These are phyloP conservation scores for Eurotiales sp. DNA, from an alignment of 2,329 filamentous ascomycete genomes.

Conservation along the genomic window DNA sequence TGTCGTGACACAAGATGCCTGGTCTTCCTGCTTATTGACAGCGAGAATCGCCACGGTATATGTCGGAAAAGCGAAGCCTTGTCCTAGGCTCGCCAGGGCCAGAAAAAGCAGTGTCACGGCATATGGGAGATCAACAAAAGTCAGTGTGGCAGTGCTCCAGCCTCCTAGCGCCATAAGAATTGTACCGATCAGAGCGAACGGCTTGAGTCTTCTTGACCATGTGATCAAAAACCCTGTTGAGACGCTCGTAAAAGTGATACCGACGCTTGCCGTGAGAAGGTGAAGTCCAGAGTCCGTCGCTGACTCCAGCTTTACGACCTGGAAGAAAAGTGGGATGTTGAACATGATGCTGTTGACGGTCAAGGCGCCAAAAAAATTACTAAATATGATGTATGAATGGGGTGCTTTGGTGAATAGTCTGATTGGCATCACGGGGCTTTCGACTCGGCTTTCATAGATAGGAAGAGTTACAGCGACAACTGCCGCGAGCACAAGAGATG, in stretches of 20 bases:
- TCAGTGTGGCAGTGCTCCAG: slow-evolving; percentile 48
- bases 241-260: slow-evolving; percentile 53
- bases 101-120: slow-evolving; percentile 55
- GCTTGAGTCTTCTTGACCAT: slow-evolving; percentile 57
- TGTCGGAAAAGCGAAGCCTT: slow-evolving; percentile 63
- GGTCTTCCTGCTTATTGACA: slow-evolving; percentile 56
- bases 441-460: slow-evolving; percentile 40
- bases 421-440: slow-evolving; percentile 49
- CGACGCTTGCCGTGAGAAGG: slow-evolving; percentile 61
- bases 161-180: slow-evolving; percentile 50
- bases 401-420: slow-evolving; percentile 45
- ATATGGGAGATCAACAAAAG: slow-evolving; percentile 46
- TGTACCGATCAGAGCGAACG: slow-evolving; percentile 53
- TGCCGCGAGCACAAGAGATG: slow-evolving; percentile 41
- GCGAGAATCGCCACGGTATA: slow-evolving; percentile 62
- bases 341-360: slow-evolving; percentile 59
- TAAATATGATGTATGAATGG: slow-evolving; percentile 48
- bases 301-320: slow-evolving; percentile 66
- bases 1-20: slow-evolving; percentile 67
- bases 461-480: slow-evolving; percentile 39
- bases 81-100: slow-evolving; percentile 54
- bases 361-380: slow-evolving; percentile 50
- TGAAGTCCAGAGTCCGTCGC: slow-evolving; percentile 70
- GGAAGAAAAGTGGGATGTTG: slow-evolving; percentile 71
- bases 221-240: slow-evolving; percentile 61